Evolutionary conservation across 306 rosid species (phyloP), one percentile per base, ranked within the genome.

Genomic region (Phaseolus lunatus): DNA sequence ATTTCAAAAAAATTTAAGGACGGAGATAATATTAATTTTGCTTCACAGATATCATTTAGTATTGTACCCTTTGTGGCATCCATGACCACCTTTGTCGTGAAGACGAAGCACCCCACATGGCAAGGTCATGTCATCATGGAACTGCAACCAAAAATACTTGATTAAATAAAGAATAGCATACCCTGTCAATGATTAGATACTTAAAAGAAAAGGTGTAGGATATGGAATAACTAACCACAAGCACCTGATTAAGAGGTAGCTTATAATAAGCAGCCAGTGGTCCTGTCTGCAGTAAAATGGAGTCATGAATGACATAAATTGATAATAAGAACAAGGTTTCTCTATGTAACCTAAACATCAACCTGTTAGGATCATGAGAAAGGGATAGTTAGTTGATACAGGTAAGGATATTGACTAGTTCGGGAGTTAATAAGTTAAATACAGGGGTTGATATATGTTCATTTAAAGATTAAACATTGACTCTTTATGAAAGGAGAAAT

Each of bases 21-120:
- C 9, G 70, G n/a, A 56, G 43, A 64, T 35, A 69, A 58, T 37
- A 37, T 3, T 62, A 75, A 65, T 49, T 27, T 70, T 49, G 48
- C 73, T 78, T 75, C 56, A 35, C 39, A 71, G 53, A 29, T 33
- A 72, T 68, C 77, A 65, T 43, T 22, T 52, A 70, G 70, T 47
- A 22, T 0, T 53, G 23, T 90, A 95, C 97, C 97, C 97, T 24
- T 91, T 92, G 89, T 89, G 99, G 87, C 91, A 63, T 83, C 92
- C 88, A 72, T 89, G 92, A 73, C 97, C 94, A 70, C 99, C 99
- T 76, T 90, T 89, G 66, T 85, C 82, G 8, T 80, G 35, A 82
- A 92, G 91, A 70, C 97, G 92, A 85, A 95, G 96, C 85, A 95
- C 97, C 58, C 99, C 97, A 52, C 96, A 87, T 2, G 99, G 97